A percentile compares a stretch with the other conserved stretches of the same genome.
phyloP scores from a whole-genome alignment of 2,329 filamentous ascomycete species.

The Chalara sp. region DNA sequence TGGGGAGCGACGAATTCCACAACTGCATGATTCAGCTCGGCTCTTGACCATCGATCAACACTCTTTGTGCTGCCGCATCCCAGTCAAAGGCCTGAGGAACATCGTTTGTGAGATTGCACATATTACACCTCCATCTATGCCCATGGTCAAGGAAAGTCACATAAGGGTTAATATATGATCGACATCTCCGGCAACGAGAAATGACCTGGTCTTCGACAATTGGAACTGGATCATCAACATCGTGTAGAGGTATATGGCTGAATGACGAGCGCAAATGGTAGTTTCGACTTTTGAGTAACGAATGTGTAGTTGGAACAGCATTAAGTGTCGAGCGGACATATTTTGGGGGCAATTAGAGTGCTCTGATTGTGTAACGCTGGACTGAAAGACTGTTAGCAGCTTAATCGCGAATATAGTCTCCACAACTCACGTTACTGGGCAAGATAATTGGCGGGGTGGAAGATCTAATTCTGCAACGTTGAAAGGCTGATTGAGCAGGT shows the following conservation, averaged over 20 bases:
- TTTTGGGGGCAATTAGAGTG: constrained; percentile 88
- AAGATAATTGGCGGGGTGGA: constrained; percentile 87
- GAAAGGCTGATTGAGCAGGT: constrained; percentile 87
- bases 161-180: constrained; percentile 97
- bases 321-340: constrained; percentile 95
- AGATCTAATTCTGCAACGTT: constrained; percentile 89
- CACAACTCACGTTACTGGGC: constrained; percentile 76
- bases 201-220: constrained; percentile 96
- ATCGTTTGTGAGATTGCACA: constrained; percentile 98
- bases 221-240: constrained; percentile 84
- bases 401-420: background rate
- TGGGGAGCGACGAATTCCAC: constrained; percentile 97
- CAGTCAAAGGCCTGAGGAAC: constrained; percentile 99
- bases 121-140: constrained; percentile 97
- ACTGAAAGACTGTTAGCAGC: constrained; percentile 47
- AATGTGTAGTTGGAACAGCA: constrained; percentile 85
- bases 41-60: constrained; percentile 84
- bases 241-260: constrained; percentile 93
- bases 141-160: constrained; percentile 95
- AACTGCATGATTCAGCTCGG: constrained; percentile 92
- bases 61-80: constrained; percentile 87
- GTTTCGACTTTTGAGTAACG: constrained; percentile 92
- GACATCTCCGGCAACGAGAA: constrained; percentile 88
- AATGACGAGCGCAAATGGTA: constrained; percentile 92
- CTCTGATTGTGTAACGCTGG: constrained; percentile 85